phyloP scores from a whole-genome alignment of 2,329 filamentous ascomycete genomes.

The Colletotrichum cereale region DNA sequence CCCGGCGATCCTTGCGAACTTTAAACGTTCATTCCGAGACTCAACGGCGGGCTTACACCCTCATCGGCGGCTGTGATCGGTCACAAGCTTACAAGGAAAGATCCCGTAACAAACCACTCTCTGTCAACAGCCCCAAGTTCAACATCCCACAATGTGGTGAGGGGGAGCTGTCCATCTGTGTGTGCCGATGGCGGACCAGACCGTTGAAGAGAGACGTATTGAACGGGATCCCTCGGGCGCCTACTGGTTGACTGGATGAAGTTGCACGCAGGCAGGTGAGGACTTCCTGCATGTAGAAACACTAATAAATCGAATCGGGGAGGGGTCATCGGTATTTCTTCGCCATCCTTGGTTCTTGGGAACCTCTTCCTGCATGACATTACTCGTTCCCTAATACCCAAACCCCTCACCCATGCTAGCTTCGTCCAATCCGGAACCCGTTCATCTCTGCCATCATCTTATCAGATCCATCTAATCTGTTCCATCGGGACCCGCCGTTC shows the following conservation, averaged over 20 bases:
- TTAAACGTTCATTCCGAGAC: neutral
- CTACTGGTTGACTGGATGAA: neutral
- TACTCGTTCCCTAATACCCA: slow-evolving; percentile 17
- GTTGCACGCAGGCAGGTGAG: neutral
- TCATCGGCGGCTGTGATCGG: slow-evolving; percentile 9
- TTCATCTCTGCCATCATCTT: slow-evolving; percentile 25
- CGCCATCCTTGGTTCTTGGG: slow-evolving; percentile 1
- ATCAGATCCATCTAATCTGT: slow-evolving; percentile 40
- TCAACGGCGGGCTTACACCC: slow-evolving; percentile 19
- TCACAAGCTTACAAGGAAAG: neutral
- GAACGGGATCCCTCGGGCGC: neutral
- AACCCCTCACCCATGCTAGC: neutral
- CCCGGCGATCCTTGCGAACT: neutral
- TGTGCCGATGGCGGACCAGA: slow-evolving; percentile 31
- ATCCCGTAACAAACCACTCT: neutral
- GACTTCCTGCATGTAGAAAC: neutral
- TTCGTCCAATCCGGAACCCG: slow-evolving; percentile 24
- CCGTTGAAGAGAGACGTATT: slow-evolving; percentile 3
- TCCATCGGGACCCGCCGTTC: slow-evolving; percentile 1
- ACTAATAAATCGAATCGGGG: neutral
- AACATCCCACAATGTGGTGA: neutral
- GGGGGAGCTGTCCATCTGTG: neutral
- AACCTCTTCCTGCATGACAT: slow-evolving; percentile 17
- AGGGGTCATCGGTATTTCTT: slow-evolving; percentile 1
- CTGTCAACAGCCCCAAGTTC: neutral